These are phyloP conservation scores for Epichloe gansuensis DNA, from an alignment of 2,329 filamentous ascomycete species.

Conservation along the genomic window DNA sequence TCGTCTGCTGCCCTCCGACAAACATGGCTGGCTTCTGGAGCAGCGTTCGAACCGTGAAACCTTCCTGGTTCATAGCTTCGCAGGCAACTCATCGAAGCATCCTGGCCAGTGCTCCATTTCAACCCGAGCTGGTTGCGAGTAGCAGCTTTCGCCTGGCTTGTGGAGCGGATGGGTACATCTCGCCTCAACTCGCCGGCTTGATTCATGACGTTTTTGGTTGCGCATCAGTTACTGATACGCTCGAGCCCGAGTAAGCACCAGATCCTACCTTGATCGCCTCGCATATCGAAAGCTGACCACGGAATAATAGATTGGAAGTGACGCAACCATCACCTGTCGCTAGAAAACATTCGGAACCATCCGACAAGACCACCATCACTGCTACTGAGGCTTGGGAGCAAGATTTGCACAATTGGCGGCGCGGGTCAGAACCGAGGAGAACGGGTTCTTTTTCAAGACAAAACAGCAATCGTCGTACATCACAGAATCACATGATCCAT, in stretches of 20 bases:
- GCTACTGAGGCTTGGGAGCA: neutral
- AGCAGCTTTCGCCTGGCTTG: neutral
- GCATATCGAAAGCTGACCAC: neutral
- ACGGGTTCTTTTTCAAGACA: neutral
- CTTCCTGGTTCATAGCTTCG: neutral
- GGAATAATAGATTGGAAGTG: neutral
- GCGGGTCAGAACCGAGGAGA: neutral
- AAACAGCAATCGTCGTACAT: neutral
- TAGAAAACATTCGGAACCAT: neutral
- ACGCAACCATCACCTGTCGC: neutral
- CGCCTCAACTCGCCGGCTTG: constrained; percentile 1
- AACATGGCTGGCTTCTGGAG: neutral
- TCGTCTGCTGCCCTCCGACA: neutral
- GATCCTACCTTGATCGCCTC: too few species aligned
- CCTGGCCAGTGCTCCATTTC: neutral
- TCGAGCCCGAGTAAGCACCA: neutral
- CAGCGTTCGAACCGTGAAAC: neutral
- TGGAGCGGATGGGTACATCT: neutral
- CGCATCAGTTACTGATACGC: neutral
- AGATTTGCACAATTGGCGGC: neutral
- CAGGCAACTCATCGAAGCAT: neutral
- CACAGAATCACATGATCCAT: neutral
- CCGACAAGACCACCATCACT: neutral
- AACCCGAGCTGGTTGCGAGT: neutral
- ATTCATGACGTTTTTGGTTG: constrained; percentile 4